Conservation (phyloP, 352 stramenopile genomes). For the Halophytophthora batemanensis region DNA sequence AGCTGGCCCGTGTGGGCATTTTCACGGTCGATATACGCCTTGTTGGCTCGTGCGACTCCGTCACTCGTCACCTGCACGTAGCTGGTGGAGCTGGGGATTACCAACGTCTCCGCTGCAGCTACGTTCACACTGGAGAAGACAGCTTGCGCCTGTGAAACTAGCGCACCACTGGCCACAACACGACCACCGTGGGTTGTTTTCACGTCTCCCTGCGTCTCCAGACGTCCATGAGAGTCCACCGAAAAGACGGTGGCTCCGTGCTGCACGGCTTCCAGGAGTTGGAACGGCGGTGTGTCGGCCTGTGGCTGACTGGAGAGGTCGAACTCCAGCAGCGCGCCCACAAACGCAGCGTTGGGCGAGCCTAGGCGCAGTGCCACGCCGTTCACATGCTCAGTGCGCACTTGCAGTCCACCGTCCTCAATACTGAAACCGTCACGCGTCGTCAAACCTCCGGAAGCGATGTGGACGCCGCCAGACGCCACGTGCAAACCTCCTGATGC, state of each 20-base stretch:
- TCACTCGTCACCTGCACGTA: slow-evolving; percentile 70
- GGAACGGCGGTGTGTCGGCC: slow-evolving; percentile 30
- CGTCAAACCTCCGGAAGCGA: slow-evolving; percentile 49
- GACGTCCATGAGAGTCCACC: slow-evolving; percentile 41
- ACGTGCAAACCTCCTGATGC: slow-evolving; percentile 53
- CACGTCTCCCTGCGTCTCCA: slow-evolving; percentile 53
- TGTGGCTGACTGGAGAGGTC: slow-evolving; percentile 30
- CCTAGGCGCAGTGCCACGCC: slow-evolving; percentile 37
- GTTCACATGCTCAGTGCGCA: slow-evolving; percentile 45
- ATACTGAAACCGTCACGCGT: slow-evolving; percentile 57
- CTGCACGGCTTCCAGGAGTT: slow-evolving; percentile 43
- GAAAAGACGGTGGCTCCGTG: slow-evolving; percentile 28
- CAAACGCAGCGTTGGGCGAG: slow-evolving; percentile 50
- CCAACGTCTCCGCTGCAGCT: slow-evolving; percentile 28
- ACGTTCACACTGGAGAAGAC: slow-evolving; percentile 48
- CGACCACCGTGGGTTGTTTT: slow-evolving; percentile 36
- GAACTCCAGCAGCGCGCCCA: slow-evolving; percentile 48
- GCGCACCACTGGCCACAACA: slow-evolving; percentile 45
- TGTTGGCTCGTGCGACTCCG: slow-evolving; percentile 29
- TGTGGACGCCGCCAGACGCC: slow-evolving; percentile 48
- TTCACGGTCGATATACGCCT: slow-evolving; percentile 35
- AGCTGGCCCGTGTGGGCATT: slow-evolving; percentile 55
- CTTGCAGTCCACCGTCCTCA: slow-evolving; percentile 51
- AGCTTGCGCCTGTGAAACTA: slow-evolving; percentile 52
- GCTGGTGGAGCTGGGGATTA: slow-evolving; percentile 59